These are phyloP conservation scores for Microthyrium microscopicum DNA, from an alignment of 2,329 filamentous ascomycete genomes.

Conservation along the genomic window DNA sequence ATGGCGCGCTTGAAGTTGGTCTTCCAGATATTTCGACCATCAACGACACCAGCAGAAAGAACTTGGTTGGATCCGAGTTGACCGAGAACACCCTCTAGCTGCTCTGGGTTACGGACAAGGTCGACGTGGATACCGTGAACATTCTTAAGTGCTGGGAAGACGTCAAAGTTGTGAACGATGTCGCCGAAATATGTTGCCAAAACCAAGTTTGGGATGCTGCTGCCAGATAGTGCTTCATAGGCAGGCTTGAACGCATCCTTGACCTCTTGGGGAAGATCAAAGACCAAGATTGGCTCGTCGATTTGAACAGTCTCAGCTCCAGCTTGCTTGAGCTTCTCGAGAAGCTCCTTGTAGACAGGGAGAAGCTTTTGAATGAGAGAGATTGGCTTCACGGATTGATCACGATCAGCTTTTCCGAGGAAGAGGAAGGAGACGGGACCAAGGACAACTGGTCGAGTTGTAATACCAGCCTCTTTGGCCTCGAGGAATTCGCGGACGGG, in stretches of 20 bases:
- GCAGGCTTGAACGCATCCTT: conserved; percentile 97
- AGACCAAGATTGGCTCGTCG: conserved; percentile 92
- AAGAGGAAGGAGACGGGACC: conserved; percentile 95
- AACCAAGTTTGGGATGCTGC: conserved; percentile 71
- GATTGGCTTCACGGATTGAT: conserved; percentile 82
- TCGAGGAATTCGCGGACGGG: conserved; percentile 87
- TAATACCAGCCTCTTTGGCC: conserved; percentile 92
- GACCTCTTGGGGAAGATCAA: conserved; percentile 74
- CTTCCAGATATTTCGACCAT: conserved; percentile 99
- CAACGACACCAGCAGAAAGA: conserved; percentile 90
- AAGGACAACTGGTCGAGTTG: conserved; percentile 82
- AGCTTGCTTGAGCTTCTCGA: conserved; percentile 84
- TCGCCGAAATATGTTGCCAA: conserved; percentile 98
- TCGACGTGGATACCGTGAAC: conserved; percentile 84
- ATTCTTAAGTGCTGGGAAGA: conserved; percentile 54
- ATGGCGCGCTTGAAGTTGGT: conserved; percentile 96
- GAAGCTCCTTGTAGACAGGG: conserved; percentile 85
- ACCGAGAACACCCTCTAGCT: conserved; percentile 70
- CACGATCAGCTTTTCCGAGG: conserved; percentile 96
- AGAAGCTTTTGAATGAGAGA: conserved; percentile 83
- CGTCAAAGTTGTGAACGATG: conserved; percentile 96
- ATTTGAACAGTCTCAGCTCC: conserved; percentile 96
- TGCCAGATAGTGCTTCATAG: conserved; percentile 75
- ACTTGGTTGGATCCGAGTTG: conserved; percentile 78
- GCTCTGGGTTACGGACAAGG: conserved; percentile 95